Evolutionary conservation across 805 yeast species (phyloP), one percentile per base, ranked within the genome.

Genomic region (Blastobotrys terrestris): DNA sequence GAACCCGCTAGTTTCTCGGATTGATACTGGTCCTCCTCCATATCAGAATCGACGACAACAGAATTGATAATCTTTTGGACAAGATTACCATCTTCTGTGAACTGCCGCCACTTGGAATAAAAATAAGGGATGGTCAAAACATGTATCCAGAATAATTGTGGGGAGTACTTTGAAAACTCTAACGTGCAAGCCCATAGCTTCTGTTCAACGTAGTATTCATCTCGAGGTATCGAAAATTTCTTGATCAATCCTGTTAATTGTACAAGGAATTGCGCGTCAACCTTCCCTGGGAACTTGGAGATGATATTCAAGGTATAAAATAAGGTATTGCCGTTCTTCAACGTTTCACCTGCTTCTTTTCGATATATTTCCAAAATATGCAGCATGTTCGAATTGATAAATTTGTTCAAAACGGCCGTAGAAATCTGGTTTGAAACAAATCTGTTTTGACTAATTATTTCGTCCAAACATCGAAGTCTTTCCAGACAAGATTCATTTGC

Each of bases 401-500:
- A 48, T 18, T 31, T 42, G 18, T 43, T 21, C n/a, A 49, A 39
- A 20, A 40, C 31, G 31, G 44, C 21, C 4, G 31, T 41, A 3
- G 55, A 51, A 15, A 26, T 35, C 22, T 14, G 44, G 8, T 3
- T 41, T 20, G 20, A 20, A 14, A 11, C 20, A n/a, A 15, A 18
- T 20, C 16, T 20, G 3, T 41, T 20, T 18, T 41, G 20, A 18
- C 19, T 8, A 3, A 15, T 18, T 3, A 15, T 20, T 11, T 41
- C 20, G 8, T 41, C 44, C 44, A 15, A 20, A 20, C 20, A 41
- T 7, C 20, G 16, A 18, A 49, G 26, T 1, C 44, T 44, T 13
- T 45, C 44, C 19, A 44, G 18, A 18, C 39, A 22, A 31, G 45
- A 49, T 6, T 6, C 44, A 49, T 5, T 55, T 41, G n/a, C 40